A percentile compares a stretch with the other conserved stretches of the same genome.
Conservation (phyloP, 2,329 filamentous ascomycete genomes). For the Ceratocystis huliohia region DNA sequence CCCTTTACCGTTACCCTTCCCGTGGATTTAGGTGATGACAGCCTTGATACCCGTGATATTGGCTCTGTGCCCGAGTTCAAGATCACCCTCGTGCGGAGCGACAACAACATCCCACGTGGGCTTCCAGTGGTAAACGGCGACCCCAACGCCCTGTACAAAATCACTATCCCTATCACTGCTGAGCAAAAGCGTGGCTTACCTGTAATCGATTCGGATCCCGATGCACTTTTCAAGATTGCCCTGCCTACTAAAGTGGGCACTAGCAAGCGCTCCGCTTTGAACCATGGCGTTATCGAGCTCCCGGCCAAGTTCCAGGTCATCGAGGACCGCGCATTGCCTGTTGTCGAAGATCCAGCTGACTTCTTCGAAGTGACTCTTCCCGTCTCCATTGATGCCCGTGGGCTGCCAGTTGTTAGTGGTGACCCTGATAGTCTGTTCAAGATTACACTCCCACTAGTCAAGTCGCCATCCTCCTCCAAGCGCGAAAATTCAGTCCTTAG, state of each 20-base stretch:
- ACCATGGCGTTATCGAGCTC: conserved; percentile 7
- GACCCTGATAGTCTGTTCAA: conserved; percentile 18
- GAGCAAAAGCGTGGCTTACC: conserved; percentile 13
- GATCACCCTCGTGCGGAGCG: conserved; percentile 14
- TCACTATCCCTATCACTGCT: conserved; percentile 10
- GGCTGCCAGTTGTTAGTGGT: conserved; percentile 17
- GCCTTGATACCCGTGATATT: not conserved
- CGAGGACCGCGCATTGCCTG: conserved; percentile 15
- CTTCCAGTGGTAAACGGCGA: conserved; percentile 17
- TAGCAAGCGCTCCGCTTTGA: not conserved
- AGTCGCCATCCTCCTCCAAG: conserved; percentile 5
- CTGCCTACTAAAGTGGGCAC: conserved; percentile 6
- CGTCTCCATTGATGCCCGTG: conserved; percentile 14
- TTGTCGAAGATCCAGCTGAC: conserved; percentile 5
- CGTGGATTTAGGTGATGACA: conserved; percentile 1
- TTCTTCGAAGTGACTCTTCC: conserved; percentile 19
- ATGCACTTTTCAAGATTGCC: conserved; percentile 17
- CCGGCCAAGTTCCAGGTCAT: conserved; percentile 12
- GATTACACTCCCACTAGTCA: conserved; percentile 16
- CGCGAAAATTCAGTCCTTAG: conserved; percentile 10
- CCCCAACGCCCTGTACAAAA: conserved; percentile 18
- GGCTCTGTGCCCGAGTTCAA: conserved; percentile 1
- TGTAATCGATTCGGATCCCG: conserved; percentile 16
- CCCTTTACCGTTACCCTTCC: conserved; percentile 12
- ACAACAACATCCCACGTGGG: conserved; percentile 8